Evolutionary conservation across 768 basidiomycete genomes (phyloP), one percentile per base, ranked within the genome.

Genomic region (Trichaptum fuscoviolaceum): DNA sequence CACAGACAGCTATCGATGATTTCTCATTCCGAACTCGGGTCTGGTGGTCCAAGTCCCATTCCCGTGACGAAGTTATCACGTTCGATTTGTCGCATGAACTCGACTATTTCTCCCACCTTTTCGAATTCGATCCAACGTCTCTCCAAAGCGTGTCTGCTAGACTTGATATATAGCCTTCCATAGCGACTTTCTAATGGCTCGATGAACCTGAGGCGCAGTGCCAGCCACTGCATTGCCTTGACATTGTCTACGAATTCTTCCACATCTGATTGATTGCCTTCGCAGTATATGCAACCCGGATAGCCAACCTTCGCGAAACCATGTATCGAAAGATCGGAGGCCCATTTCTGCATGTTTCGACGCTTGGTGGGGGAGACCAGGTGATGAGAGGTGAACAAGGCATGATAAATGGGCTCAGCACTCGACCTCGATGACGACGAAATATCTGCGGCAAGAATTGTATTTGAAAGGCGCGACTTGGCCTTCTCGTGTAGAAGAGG

Each of bases 171-270:
- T 71, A 73, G 15, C 64, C 65, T 35, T 58, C 65, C 25, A 69
- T 25, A 62, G 30, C 61, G 68, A 67, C 20, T 34, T 59, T 8
- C 57, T 27, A 83, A 57, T 15, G 82, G 77, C 70, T 89, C 87
- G 23, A 86, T 72, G 70, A 90, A 88, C 25, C 90, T 75, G 6
- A 89, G 75, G 65, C 83, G 80, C 68, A 92, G 74, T 10, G 90
- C 90, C 0, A 92, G 78, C 91, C 91, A 92, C 71, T 91, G 88
- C 90, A 91, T 90, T 23, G 79, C 82, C 72, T 88, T 90, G 65
- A 92, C 83, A 63, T 87, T 88, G 23, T 73, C 76, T 0, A 89
- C 83, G 69, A 91, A 91, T 69, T 87, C 85, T 70, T 87, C 82
- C 15, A 91, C 77, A 61, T 83, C 76, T 8, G 79, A 75, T 58